phyloP scores from a whole-genome alignment of 495 filamentous ascomycete species.

The Lepraria neglecta region DNA sequence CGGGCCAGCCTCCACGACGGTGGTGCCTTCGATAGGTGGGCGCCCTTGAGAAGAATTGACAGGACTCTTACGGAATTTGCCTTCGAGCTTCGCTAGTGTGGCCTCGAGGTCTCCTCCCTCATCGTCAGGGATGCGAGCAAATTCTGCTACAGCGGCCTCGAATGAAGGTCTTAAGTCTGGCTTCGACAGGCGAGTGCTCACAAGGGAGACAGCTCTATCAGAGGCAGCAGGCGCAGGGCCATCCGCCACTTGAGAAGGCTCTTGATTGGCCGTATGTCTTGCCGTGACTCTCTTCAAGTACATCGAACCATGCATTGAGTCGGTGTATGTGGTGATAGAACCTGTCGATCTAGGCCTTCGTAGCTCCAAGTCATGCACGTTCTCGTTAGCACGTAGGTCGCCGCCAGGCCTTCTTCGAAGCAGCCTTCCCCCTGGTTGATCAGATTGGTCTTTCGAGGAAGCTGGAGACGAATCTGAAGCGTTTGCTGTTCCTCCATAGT shows the following conservation, averaged over 20 bases:
- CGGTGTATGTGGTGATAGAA: constrained; percentile 62
- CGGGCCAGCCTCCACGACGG: not conserved
- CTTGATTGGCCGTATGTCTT: constrained; percentile 19
- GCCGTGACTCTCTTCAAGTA: constrained; percentile 33
- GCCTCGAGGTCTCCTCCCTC: constrained; percentile 92
- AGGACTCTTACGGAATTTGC: constrained; percentile 59
- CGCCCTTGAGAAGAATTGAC: constrained; percentile 14
- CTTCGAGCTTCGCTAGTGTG: constrained; percentile 86
- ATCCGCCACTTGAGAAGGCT: constrained; percentile 28
- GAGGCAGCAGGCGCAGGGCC: constrained; percentile 33
- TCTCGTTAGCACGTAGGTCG: constrained; percentile 72
- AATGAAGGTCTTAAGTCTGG: constrained; percentile 79
- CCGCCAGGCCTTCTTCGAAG: constrained; percentile 84
- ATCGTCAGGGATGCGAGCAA: constrained; percentile 86
- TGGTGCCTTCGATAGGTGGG: not conserved
- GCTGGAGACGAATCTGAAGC: constrained; percentile 43
- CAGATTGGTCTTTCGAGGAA: constrained; percentile 34
- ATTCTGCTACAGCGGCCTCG: constrained; percentile 78
- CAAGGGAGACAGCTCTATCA: constrained; percentile 52
- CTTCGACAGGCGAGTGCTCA: constrained; percentile 69
- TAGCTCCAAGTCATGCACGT: constrained; percentile 61
- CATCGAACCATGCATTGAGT: constrained; percentile 58
- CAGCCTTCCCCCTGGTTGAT: constrained; percentile 43
- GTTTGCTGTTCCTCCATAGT: constrained; percentile 51
- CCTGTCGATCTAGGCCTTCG: constrained; percentile 63